Conservation (phyloP, 768 basidiomycete species). For the Galerina marginata region DNA sequence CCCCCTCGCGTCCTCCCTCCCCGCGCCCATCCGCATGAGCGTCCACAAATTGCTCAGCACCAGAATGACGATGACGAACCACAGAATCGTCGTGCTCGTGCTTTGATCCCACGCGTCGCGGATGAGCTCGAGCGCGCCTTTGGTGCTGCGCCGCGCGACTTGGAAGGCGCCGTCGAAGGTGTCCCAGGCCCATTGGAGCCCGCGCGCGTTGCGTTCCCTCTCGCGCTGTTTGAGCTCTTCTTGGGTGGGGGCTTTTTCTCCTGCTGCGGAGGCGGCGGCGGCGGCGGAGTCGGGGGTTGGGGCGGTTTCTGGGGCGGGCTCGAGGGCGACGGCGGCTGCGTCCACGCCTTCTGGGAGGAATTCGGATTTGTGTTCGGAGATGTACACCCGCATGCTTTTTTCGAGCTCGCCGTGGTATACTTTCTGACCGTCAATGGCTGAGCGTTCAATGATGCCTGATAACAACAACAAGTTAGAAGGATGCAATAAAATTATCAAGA, state of each 20-base stretch:
- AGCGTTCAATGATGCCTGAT: constrained; percentile 90
- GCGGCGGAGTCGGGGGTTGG: constrained; percentile 14
- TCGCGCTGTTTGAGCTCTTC: constrained; percentile 62
- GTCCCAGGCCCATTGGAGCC: constrained; percentile 88
- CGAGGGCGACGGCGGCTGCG: constrained; percentile 40
- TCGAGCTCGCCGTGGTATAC: constrained; percentile 85
- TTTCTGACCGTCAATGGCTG: constrained; percentile 91
- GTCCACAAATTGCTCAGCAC: constrained; percentile 83
- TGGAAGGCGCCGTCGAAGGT: constrained; percentile 78
- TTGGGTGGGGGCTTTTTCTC: constrained; percentile 30
- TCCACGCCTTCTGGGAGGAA: constrained; percentile 87
- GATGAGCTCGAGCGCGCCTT: constrained; percentile 77
- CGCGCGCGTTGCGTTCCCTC: constrained; percentile 70
- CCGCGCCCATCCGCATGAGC: constrained; percentile 46
- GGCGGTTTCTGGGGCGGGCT: constrained; percentile 8
- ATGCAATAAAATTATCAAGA: background rate
- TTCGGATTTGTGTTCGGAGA: constrained; percentile 86
- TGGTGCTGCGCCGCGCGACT: constrained; percentile 73
- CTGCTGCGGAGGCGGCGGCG: constrained; percentile 15
- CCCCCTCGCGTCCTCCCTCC: constrained; percentile 47
- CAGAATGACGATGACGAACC: constrained; percentile 72
- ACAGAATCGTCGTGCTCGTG: constrained; percentile 72
- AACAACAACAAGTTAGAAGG: background rate
- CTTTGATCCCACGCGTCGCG: constrained; percentile 82
- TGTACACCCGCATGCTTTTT: constrained; percentile 85